Conservation (phyloP, 768 basidiomycete genomes). For the Termitomyces heimii region DNA sequence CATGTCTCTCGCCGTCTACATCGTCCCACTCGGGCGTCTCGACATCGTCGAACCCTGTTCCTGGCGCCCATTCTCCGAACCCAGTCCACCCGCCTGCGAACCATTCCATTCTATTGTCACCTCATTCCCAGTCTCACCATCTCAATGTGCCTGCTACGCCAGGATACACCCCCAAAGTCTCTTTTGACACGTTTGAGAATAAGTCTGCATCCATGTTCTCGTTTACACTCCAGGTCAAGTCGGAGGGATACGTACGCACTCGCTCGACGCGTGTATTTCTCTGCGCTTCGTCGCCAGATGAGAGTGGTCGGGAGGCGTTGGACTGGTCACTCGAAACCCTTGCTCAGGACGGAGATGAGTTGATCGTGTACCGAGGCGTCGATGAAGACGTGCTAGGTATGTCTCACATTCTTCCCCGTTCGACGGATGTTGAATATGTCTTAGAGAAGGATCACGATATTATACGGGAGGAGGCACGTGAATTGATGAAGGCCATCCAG, state of each 20-base stretch:
- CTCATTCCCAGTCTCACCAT: conserved; percentile 8
- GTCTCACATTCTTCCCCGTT: conserved; percentile 14
- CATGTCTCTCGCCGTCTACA: conserved; percentile 12
- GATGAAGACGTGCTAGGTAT: conserved; percentile 81
- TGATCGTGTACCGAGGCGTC: conserved; percentile 87
- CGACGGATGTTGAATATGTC: not conserved
- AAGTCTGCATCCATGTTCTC: conserved; percentile 78
- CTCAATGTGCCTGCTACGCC: conserved; percentile 15
- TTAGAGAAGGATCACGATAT: conserved; percentile 71
- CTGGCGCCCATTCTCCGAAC: not conserved
- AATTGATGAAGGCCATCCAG: conserved; percentile 75
- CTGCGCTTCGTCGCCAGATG: conserved; percentile 84
- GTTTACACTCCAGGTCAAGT: conserved; percentile 82
- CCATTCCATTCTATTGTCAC: conserved; percentile 9
- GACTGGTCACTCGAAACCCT: conserved; percentile 90
- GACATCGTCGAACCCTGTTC: conserved; percentile 1
- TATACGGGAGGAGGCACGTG: conserved; percentile 80
- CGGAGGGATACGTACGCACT: conserved; percentile 70
- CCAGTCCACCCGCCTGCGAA: not conserved
- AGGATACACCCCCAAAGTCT: conserved; percentile 64
- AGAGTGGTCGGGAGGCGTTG: conserved; percentile 81
- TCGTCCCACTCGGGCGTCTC: not conserved
- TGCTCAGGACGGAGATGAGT: conserved; percentile 85
- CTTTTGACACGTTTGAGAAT: conserved; percentile 87
- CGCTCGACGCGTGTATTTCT: conserved; percentile 83